phyloP scores from a whole-genome alignment of 306 rosid species.

The Sesbania bispinosa region DNA sequence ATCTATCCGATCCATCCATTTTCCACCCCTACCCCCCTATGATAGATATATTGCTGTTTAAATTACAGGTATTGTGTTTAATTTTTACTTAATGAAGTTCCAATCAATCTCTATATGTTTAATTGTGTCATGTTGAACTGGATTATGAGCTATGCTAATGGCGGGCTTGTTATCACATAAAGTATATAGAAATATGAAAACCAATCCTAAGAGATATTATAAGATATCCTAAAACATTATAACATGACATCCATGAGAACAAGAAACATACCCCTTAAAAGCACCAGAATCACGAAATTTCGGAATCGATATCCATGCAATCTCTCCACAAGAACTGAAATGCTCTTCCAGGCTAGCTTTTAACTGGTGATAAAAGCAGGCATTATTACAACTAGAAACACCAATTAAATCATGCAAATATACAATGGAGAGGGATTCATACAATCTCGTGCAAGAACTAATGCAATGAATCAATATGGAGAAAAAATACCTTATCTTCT shows the following conservation, averaged over 20 bases:
- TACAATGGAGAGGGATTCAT: background rate
- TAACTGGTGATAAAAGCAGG: constrained; percentile 36
- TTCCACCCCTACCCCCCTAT: too few relatives aligned
- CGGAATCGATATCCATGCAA: constrained; percentile 59
- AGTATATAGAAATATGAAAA: too few relatives aligned
- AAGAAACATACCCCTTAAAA: constrained; percentile 53
- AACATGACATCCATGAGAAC: background rate
- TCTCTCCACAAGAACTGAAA: constrained; percentile 67
- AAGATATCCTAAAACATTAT: background rate
- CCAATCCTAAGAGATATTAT: background rate
- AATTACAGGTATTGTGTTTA: background rate
- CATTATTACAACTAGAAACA: background rate
- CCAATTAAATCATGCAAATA: background rate
- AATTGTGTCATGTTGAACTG: too few relatives aligned
- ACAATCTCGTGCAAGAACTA: background rate
- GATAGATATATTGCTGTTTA: background rate
- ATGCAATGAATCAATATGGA: too few relatives aligned
- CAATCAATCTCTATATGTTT: too few relatives aligned
- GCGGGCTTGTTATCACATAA: too few relatives aligned
- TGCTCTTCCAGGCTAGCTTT: constrained; percentile 46
- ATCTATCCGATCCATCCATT: too few relatives aligned
- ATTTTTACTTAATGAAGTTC: too few relatives aligned
- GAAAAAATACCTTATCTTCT: too few relatives aligned
- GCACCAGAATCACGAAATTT: constrained; percentile 42
- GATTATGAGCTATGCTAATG: too few relatives aligned